These are phyloP conservation scores for Alternaria ethzedia DNA, from an alignment of 2,329 filamentous ascomycete genomes.

Conservation along the genomic window DNA sequence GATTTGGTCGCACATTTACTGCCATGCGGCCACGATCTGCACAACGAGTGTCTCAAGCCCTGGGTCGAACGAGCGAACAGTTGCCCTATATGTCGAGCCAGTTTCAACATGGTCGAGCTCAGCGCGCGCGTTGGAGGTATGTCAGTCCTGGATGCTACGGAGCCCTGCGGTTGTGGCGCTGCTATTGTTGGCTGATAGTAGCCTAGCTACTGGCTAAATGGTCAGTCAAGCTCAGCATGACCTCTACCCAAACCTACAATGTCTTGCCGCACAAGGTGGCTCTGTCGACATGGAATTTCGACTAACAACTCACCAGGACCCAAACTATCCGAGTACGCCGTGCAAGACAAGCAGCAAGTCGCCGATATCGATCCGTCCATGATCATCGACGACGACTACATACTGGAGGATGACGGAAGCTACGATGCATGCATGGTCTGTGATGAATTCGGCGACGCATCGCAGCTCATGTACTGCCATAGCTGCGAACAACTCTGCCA, in stretches of 20 bases:
- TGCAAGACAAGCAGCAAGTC: slow-evolving; percentile 86
- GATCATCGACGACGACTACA: slow-evolving; percentile 74
- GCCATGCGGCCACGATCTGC: slow-evolving; percentile 88
- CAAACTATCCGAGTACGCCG: slow-evolving; percentile 65
- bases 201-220: slow-evolving; percentile 34
- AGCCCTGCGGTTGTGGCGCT: slow-evolving; percentile 22
- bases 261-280: slow-evolving; percentile 7
- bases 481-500: slow-evolving; percentile 90
- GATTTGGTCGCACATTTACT: slow-evolving; percentile 66
- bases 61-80: slow-evolving; percentile 98
- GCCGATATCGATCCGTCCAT: slow-evolving; percentile 86
- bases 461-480: slow-evolving; percentile 87
- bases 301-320: slow-evolving; percentile 53
- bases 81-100: slow-evolving; percentile 93
- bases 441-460: slow-evolving; percentile 78
- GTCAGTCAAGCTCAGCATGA: slow-evolving; percentile 38
- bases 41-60: slow-evolving; percentile 88
- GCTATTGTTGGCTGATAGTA: slow-evolving; percentile 26
- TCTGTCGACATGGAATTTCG: background rate
- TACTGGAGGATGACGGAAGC: slow-evolving; percentile 50
- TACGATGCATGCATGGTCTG: slow-evolving; percentile 82
- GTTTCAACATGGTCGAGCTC: slow-evolving; percentile 89
- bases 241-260: slow-evolving; percentile 15
- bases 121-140: slow-evolving; percentile 80
- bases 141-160: slow-evolving; percentile 29